Conservation (phyloP, 352 stramenopile genomes). For the Pilasporangium apinafurcum region DNA sequence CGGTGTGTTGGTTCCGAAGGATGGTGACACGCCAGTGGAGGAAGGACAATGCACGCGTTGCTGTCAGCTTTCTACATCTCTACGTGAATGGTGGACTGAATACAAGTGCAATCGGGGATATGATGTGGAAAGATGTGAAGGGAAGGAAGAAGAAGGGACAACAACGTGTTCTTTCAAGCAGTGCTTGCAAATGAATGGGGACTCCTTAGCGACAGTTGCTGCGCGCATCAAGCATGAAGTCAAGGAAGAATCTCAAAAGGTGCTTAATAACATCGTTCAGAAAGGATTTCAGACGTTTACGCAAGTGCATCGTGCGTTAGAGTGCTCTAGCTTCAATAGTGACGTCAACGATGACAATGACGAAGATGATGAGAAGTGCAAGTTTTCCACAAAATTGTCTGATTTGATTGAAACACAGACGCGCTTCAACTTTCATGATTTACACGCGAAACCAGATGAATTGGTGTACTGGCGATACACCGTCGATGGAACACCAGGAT, state of each 20-base stretch:
- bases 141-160: slow-evolving; percentile 16
- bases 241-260: slow-evolving; percentile 18
- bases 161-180: slow-evolving; percentile 40
- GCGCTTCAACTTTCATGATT: slow-evolving; percentile 11
- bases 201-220: slow-evolving; percentile 31
- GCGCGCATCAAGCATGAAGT: slow-evolving; percentile 21
- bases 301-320: slow-evolving; percentile 52
- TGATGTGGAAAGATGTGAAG: slow-evolving; percentile 26
- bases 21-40: slow-evolving; percentile 16
- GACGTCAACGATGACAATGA: slow-evolving; percentile 9
- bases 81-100: slow-evolving; percentile 61
- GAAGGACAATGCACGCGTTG: slow-evolving; percentile 36
- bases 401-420: slow-evolving; percentile 28
- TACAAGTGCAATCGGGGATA: slow-evolving; percentile 54
- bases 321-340: slow-evolving; percentile 34
- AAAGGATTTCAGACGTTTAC: slow-evolving; percentile 40
- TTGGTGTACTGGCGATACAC: slow-evolving; percentile 67
- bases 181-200: slow-evolving; percentile 44
- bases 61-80: slow-evolving; percentile 26
- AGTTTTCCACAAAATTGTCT: slow-evolving; percentile 21
- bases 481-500: slow-evolving; percentile 22
- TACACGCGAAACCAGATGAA: slow-evolving; percentile 9
- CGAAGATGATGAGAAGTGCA: slow-evolving; percentile 16
- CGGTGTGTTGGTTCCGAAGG: slow-evolving; percentile 12
- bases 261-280: slow-evolving; percentile 25